phyloP scores from a whole-genome alignment of 768 basidiomycete genomes.

The Russula sp. region DNA sequence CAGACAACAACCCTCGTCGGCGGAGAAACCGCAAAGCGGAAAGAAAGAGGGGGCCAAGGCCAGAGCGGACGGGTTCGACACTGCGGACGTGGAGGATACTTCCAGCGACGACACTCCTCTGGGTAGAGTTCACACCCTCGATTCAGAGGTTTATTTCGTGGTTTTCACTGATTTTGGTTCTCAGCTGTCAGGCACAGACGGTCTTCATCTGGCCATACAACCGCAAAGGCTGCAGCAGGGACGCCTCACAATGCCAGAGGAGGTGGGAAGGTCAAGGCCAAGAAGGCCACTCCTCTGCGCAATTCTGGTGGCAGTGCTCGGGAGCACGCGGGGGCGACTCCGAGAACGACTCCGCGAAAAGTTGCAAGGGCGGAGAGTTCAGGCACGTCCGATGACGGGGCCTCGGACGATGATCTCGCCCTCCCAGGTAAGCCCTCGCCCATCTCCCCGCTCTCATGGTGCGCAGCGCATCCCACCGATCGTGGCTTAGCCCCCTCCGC shows the following conservation, averaged over 20 bases:
- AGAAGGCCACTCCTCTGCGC: not conserved
- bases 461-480: not conserved
- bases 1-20: not conserved
- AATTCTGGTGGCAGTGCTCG: not conserved
- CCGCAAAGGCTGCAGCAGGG: not conserved
- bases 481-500: not conserved
- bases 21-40: not conserved
- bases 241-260: not conserved
- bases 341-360: not conserved
- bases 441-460: not conserved
- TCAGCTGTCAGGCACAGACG: not conserved
- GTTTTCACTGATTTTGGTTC: not conserved
- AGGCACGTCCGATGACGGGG: not conserved
- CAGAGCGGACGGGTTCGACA: not conserved
- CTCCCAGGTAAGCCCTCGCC: not conserved
- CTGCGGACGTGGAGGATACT: not conserved
- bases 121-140: not conserved
- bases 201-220: too few species aligned
- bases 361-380: not conserved
- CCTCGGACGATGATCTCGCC: not conserved
- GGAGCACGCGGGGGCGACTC: not conserved
- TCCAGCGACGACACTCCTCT: not conserved
- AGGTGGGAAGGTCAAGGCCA: not conserved
- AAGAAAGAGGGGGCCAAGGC: not conserved
- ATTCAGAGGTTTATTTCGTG: not conserved